Percentiles rank a stretch among this genome's conserved stretches.
These are phyloP conservation scores for Cyanidioschyzon merolae DNA, from an alignment of 23 red algal genomes.

Conservation along the genomic window DNA sequence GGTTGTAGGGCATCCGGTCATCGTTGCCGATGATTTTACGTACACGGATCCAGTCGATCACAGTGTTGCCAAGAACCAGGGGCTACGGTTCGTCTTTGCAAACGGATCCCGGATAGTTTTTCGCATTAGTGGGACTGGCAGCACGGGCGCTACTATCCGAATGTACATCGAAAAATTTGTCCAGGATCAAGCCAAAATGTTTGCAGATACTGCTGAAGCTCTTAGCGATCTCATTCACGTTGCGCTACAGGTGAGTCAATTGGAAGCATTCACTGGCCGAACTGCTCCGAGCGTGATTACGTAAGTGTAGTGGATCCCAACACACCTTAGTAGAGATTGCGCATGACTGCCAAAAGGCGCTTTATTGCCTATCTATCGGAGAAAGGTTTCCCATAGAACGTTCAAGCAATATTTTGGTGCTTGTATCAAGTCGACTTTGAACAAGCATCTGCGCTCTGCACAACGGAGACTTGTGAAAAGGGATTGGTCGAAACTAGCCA, in stretches of 20 bases:
- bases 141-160: slow-evolving; percentile 73
- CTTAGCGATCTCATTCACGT: slow-evolving; percentile 50
- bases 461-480: too few relatives aligned
- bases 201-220: slow-evolving; percentile 25
- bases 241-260: slow-evolving; percentile 40
- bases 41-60: slow-evolving; percentile 90
- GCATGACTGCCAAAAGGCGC: too few relatives aligned
- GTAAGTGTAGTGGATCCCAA: too few relatives aligned
- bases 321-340: too few relatives aligned
- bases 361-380: too few relatives aligned
- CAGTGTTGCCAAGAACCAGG: slow-evolving; percentile 56
- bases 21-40: slow-evolving; percentile 58
- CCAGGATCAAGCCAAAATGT: slow-evolving; percentile 17
- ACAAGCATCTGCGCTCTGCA: too few relatives aligned
- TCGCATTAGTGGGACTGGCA: slow-evolving; percentile 72
- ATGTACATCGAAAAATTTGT: slow-evolving; percentile 86
- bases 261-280: slow-evolving; percentile 66
- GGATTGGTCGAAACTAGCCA: too few relatives aligned
- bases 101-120: slow-evolving; percentile 72
- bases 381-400: too few relatives aligned
- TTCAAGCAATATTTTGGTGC: too few relatives aligned
- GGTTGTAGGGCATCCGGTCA: slow-evolving; percentile 15
- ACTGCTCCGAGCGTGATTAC: slow-evolving; percentile 52
- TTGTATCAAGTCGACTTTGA: too few relatives aligned
- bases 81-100: slow-evolving; percentile 55